Evolutionary conservation across 2,329 filamentous ascomycete genomes (phyloP).

Genomic region (Fusarium abutilonis): DNA sequence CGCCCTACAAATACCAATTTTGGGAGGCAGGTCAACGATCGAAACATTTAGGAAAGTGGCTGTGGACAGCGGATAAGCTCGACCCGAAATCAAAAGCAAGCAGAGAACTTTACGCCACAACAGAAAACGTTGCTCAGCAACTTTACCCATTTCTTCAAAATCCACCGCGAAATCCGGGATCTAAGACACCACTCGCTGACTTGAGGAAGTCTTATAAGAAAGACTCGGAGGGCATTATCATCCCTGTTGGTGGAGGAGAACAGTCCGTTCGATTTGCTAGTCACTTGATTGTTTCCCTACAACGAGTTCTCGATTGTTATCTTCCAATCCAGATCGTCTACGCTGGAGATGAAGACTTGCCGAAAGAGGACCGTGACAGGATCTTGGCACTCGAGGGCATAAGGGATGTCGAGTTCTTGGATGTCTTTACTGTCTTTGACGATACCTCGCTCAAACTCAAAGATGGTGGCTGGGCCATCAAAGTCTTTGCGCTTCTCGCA

Average conservation of each 20-base stretch:
- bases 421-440: slow-evolving; percentile 48
- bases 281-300: slow-evolving; percentile 48
- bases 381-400: slow-evolving; percentile 27
- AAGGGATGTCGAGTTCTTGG: slow-evolving; percentile 44
- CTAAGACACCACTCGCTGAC: slow-evolving; percentile 40
- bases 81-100: background rate
- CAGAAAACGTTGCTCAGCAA: slow-evolving; percentile 18
- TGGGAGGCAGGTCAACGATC: slow-evolving; percentile 47
- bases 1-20: slow-evolving; percentile 46
- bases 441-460: slow-evolving; percentile 44
- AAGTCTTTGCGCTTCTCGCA: slow-evolving; percentile 52
- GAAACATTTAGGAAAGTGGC: slow-evolving; percentile 19
- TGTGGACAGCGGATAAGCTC: slow-evolving; percentile 12
- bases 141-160: slow-evolving; percentile 43
- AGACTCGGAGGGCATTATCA: slow-evolving; percentile 47
- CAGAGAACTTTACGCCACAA: background rate
- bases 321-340: slow-evolving; percentile 51
- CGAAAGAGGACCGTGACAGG: slow-evolving; percentile 34
- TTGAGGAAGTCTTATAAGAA: slow-evolving; percentile 31
- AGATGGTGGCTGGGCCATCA: slow-evolving; percentile 52
- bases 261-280: slow-evolving; percentile 46
- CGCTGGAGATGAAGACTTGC: slow-evolving; percentile 49
- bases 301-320: slow-evolving; percentile 39
- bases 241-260: slow-evolving; percentile 45
- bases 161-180: slow-evolving; percentile 2